phyloP scores from a whole-genome alignment of 192 early-diverging fungal species.

The Rhizophagus clarus region DNA sequence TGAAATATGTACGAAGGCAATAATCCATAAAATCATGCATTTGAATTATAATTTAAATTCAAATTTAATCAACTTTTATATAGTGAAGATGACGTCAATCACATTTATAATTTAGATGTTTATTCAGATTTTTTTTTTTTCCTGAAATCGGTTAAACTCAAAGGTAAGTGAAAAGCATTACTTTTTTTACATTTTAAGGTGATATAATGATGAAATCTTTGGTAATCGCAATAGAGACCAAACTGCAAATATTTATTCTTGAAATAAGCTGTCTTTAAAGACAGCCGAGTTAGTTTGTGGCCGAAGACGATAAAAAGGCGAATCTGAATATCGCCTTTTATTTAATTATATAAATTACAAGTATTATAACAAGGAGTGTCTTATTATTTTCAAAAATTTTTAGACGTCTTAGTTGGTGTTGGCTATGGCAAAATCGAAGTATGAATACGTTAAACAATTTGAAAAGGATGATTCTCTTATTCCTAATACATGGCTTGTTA shows the following conservation, averaged over 20 bases:
- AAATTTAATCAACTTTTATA: too few species aligned
- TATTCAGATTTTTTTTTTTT: too few species aligned
- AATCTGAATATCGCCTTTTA: not conserved
- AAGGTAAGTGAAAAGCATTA: too few species aligned
- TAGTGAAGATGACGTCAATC: too few species aligned
- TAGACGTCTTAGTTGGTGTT: not conserved
- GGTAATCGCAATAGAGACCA: conserved; percentile 9
- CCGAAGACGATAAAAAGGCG: conserved; percentile 17
- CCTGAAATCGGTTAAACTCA: too few species aligned
- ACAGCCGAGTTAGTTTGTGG: not conserved
- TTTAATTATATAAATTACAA: not conserved
- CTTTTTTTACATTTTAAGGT: not conserved
- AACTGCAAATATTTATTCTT: not conserved
- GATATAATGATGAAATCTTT: conserved; percentile 17
- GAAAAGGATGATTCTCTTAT: conserved; percentile 77
- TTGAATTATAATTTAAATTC: too few species aligned
- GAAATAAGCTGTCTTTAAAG: not conserved
- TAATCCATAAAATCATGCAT: conserved; percentile 86
- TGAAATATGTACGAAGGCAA: conserved; percentile 78
- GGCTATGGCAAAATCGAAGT: conserved; percentile 89
- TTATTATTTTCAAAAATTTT: not conserved
- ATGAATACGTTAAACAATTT: conserved; percentile 90
- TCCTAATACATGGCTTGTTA: conserved; percentile 86
- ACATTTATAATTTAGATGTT: too few species aligned
- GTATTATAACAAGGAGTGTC: not conserved